Evolutionary conservation across 2,329 filamentous ascomycete genomes (phyloP).

Genomic region (Cadophora luteo-olivacea): DNA sequence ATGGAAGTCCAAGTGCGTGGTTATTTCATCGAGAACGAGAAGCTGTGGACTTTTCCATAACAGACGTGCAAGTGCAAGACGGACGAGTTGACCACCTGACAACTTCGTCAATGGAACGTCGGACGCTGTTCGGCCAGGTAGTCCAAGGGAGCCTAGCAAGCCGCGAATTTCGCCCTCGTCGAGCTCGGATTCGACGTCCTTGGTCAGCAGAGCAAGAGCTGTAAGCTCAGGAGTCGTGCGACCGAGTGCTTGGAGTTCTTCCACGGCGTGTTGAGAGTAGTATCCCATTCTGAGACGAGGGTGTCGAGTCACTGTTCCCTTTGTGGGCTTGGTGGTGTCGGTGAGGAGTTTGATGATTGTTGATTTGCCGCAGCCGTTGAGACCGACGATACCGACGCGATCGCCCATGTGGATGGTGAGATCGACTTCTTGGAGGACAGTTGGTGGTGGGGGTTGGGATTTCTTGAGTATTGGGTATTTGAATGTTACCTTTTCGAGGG

Average conservation of each 20-base stretch:
- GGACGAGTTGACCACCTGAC: conserved; percentile 79
- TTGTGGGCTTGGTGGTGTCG: conserved; percentile 61
- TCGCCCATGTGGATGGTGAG: conserved; percentile 77
- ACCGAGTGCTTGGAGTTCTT: conserved; percentile 66
- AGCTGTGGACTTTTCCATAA: conserved; percentile 99
- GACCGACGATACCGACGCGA: conserved; percentile 75
- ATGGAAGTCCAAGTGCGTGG: conserved; percentile 87
- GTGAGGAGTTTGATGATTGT: conserved; percentile 76
- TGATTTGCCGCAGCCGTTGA: conserved; percentile 85
- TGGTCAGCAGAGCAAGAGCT: conserved; percentile 67
- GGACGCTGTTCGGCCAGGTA: conserved; percentile 73
- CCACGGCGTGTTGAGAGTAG: conserved; percentile 82
- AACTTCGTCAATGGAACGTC: conserved; percentile 76
- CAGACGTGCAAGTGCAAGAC: conserved; percentile 88
- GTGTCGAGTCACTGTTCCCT: conserved; percentile 69
- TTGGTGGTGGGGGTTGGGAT: conserved; percentile 39
- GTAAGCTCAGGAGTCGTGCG: conserved; percentile 59
- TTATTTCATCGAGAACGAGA: conserved; percentile 95
- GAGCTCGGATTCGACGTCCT: conserved; percentile 57
- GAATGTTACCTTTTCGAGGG: conserved; percentile 72
- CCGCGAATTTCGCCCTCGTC: conserved; percentile 72
- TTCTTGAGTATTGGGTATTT: conserved; percentile 57
- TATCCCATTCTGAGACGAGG: conserved; percentile 74
- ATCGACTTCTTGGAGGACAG: conserved; percentile 66
- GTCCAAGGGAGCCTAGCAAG: conserved; percentile 71